Conservation (phyloP, 1,139 yeast genomes). For the Yamadazyma mexicana region DNA sequence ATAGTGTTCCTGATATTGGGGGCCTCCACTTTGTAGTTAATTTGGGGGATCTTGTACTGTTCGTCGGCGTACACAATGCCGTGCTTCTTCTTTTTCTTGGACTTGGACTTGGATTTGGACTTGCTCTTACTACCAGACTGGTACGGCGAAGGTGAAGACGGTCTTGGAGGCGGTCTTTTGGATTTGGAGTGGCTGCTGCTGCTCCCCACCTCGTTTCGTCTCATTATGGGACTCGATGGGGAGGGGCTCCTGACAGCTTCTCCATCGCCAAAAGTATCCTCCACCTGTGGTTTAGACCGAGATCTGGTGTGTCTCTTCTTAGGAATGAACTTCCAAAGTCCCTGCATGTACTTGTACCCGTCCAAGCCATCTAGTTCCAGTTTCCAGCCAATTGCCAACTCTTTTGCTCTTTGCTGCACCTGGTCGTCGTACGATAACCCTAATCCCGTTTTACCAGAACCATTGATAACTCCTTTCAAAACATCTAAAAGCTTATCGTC, state of each 20-base stretch:
- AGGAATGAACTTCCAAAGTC: conserved; percentile 43
- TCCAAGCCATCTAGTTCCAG: conserved; percentile 51
- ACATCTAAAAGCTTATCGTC: conserved; percentile 74
- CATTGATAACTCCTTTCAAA: conserved; percentile 49
- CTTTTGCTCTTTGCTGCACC: conserved; percentile 47
- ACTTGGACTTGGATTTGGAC: conserved; percentile 4
- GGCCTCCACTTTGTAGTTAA: conserved; percentile 68
- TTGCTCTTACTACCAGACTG: too few relatives aligned
- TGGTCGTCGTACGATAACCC: conserved; percentile 42
- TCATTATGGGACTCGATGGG: conserved; percentile 18
- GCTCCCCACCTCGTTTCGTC: conserved; percentile 1
- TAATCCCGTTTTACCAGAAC: conserved; percentile 36
- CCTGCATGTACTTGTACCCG: conserved; percentile 52
- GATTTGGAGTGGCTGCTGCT: too few relatives aligned
- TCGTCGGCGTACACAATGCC: conserved; percentile 50
- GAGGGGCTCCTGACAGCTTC: conserved; percentile 17
- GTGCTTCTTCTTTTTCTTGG: conserved; percentile 20
- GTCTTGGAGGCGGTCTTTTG: conserved; percentile 29
- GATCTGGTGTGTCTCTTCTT: conserved; percentile 7
- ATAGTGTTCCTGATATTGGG: conserved; percentile 69
- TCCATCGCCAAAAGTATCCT: conserved; percentile 15
- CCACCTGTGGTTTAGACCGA: not conserved
- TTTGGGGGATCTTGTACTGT: conserved; percentile 62
- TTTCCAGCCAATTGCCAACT: conserved; percentile 66
- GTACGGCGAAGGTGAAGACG: conserved; percentile 26